A percentile compares a stretch with the other conserved stretches of the same genome.
Conservation (phyloP, 495 filamentous ascomycete species). For the Hypoxylon subgilvum region DNA sequence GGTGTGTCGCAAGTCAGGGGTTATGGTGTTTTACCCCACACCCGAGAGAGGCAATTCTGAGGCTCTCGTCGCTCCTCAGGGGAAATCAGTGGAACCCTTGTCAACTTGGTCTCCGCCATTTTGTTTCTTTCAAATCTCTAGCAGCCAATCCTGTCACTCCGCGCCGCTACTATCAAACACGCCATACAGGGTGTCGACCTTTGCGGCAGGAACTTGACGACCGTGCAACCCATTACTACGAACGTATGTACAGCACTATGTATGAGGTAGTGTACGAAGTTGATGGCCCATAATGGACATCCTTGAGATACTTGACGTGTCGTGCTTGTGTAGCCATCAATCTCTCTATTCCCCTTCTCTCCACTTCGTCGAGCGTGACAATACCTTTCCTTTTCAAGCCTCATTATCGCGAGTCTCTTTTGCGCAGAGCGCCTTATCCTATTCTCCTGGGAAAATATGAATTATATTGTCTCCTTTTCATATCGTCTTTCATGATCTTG, state of each 20-base stretch:
- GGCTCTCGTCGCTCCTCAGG: slow-evolving; percentile 25
- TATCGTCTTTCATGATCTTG: slow-evolving; percentile 48
- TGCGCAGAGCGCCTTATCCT: slow-evolving; percentile 31
- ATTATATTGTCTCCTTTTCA: slow-evolving; percentile 22
- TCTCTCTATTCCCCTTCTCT: slow-evolving; percentile 24
- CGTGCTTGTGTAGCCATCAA: slow-evolving; percentile 22
- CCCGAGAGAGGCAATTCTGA: slow-evolving; percentile 22
- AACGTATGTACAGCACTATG: too few relatives aligned
- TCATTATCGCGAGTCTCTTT: slow-evolving; percentile 41
- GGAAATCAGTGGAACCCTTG: slow-evolving; percentile 6
- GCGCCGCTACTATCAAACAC: slow-evolving; percentile 48
- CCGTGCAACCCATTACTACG: slow-evolving; percentile 19
- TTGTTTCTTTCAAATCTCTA: slow-evolving; percentile 24
- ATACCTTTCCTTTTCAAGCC: slow-evolving; percentile 40
- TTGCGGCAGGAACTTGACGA: slow-evolving; percentile 17
- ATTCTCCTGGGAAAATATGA: slow-evolving; percentile 21
- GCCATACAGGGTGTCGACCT: slow-evolving; percentile 40
- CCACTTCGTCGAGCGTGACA: slow-evolving; percentile 16
- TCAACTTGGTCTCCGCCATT: slow-evolving; percentile 7
- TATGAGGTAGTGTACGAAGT: too few relatives aligned
- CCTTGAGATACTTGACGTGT: neutral
- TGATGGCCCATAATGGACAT: too few relatives aligned
- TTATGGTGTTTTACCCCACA: slow-evolving; percentile 42
- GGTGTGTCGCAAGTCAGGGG: slow-evolving; percentile 58
- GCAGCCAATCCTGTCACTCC: slow-evolving; percentile 42